Conservation (phyloP, 306 rosid genomes). For the Glycine soja region DNA sequence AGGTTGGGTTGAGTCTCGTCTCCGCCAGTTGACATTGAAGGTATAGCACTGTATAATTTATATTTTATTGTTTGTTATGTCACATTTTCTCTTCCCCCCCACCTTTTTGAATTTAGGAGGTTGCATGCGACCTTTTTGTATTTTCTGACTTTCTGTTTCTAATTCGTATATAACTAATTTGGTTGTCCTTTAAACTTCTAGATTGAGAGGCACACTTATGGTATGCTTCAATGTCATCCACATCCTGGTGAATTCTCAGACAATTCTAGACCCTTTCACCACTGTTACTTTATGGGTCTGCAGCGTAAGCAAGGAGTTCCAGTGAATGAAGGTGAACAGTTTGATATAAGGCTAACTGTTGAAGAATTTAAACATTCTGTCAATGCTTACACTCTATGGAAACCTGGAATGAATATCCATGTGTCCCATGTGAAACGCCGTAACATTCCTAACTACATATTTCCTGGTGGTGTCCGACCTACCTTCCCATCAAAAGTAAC, state of each 20-base stretch:
- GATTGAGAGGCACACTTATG: constrained; percentile 84
- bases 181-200: constrained; percentile 48
- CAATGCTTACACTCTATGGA: constrained; percentile 62
- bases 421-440: constrained; percentile 85
- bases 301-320: constrained; percentile 86
- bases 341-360: constrained; percentile 83
- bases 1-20: constrained; percentile 99
- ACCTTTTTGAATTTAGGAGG: background rate
- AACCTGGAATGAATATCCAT: constrained; percentile 80
- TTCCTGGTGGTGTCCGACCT: constrained; percentile 84
- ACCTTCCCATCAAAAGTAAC: constrained; percentile 59
- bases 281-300: constrained; percentile 93
- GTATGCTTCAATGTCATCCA: constrained; percentile 96
- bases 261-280: constrained; percentile 71
- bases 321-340: constrained; percentile 71
- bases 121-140: background rate
- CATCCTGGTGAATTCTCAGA: constrained; percentile 91
- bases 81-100: background rate
- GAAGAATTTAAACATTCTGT: constrained; percentile 79
- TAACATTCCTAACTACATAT: constrained; percentile 78
- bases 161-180: constrained; percentile 22
- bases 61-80: background rate
- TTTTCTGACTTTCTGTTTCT: constrained; percentile 24
- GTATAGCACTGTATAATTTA: constrained; percentile 51
- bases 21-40: constrained; percentile 90